phyloP scores from a whole-genome alignment of 1,284 basidiomycete genomes.

The Austroboletus niveus region DNA sequence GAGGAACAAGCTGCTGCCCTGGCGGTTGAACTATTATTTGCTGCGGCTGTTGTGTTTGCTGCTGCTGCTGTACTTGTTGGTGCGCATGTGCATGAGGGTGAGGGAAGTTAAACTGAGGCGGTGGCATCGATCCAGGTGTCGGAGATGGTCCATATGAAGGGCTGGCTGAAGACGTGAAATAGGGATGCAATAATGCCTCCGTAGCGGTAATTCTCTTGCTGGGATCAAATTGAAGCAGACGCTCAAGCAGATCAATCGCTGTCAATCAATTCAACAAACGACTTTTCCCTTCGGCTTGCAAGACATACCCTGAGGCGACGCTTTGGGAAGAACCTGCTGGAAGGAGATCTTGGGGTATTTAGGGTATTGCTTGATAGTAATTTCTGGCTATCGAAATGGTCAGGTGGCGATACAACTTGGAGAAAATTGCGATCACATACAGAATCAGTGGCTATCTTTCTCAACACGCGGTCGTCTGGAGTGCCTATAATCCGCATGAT shows the following conservation, averaged over 20 bases:
- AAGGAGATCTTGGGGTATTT: conserved; percentile 91
- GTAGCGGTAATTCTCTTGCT: conserved; percentile 89
- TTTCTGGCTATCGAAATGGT: conserved; percentile 71
- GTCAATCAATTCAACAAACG: conserved; percentile 11
- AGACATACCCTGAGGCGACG: conserved; percentile 76
- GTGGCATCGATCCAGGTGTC: conserved; percentile 58
- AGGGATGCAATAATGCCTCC: conserved; percentile 90
- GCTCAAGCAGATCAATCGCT: conserved; percentile 95
- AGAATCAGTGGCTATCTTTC: conserved; percentile 90
- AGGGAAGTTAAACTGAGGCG: conserved; percentile 67
- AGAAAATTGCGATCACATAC: conserved; percentile 44
- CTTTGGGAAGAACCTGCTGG: conserved; percentile 88
- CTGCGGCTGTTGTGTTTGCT: conserved; percentile 34
- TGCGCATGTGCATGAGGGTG: conserved; percentile 56
- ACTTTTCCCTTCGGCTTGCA: not conserved
- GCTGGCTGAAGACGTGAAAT: conserved; percentile 70
- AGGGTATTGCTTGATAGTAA: conserved; percentile 84
- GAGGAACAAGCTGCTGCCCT: conserved; percentile 30
- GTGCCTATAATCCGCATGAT: conserved; percentile 98
- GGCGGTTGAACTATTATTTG: conserved; percentile 39
- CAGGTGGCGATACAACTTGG: conserved; percentile 8
- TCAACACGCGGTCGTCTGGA: conserved; percentile 85
- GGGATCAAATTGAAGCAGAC: conserved; percentile 96
- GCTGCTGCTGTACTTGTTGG: conserved; percentile 48
- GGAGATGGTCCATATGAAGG: conserved; percentile 46